Conservation (phyloP, 768 basidiomycete species). For the Suillus fuscotomentosus region DNA sequence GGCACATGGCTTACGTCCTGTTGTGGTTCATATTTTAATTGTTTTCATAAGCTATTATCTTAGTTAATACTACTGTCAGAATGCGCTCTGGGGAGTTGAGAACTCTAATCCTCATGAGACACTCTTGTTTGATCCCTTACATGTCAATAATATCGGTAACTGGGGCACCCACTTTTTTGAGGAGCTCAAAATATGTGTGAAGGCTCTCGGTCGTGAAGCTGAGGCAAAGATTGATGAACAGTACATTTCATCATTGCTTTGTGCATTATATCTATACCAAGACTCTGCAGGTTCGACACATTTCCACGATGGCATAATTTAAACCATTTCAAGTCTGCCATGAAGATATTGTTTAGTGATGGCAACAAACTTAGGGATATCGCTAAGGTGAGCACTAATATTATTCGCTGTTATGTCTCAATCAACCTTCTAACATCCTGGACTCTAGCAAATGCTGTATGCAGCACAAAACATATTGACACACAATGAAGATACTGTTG, state of each 20-base stretch:
- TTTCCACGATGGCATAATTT: constrained; percentile 35
- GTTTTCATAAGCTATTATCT: background rate
- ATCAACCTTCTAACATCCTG: background rate
- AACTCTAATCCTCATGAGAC: constrained; percentile 33
- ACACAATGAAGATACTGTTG: constrained; percentile 4
- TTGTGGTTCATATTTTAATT: constrained; percentile 1
- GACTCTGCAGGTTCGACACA: constrained; percentile 20
- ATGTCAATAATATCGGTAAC: constrained; percentile 33
- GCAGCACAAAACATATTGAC: background rate
- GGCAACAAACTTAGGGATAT: constrained; percentile 33
- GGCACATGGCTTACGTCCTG: constrained; percentile 9
- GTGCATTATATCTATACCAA: background rate
- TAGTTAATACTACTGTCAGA: constrained; percentile 21
- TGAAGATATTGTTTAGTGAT: constrained; percentile 30
- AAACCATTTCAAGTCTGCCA: constrained; percentile 32
- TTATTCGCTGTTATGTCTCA: background rate
- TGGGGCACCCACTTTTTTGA: constrained; percentile 28
- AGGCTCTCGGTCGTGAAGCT: background rate
- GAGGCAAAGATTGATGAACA: constrained; percentile 8
- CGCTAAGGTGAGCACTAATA: constrained; percentile 24
- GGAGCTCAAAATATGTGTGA: background rate
- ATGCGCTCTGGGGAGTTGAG: constrained; percentile 37
- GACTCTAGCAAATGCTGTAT: background rate
- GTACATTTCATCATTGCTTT: constrained; percentile 1
- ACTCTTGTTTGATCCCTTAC: constrained; percentile 38